Evolutionary conservation across 495 filamentous ascomycete genomes (phyloP).

Genomic region (Podospora pseudopauciseta): DNA sequence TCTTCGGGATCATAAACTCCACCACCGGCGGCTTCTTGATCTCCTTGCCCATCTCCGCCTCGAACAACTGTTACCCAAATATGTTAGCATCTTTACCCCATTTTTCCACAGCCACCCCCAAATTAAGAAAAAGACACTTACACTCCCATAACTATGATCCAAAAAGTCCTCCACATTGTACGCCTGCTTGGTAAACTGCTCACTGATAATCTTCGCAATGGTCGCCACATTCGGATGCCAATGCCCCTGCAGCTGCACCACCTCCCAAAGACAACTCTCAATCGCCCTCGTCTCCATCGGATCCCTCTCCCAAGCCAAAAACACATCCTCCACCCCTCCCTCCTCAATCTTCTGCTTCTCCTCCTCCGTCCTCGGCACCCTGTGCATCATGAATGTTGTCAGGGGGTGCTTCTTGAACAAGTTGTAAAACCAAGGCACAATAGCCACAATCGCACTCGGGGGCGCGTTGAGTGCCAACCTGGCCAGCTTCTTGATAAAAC

Average conservation of each 20-base stretch:
- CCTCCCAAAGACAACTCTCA: constrained; percentile 92
- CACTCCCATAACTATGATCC: constrained; percentile 86
- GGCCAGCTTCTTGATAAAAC: constrained; percentile 90
- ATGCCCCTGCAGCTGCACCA: constrained; percentile 82
- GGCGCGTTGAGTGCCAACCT: constrained; percentile 79
- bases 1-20: constrained; percentile 91
- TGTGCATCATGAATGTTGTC: constrained; percentile 93
- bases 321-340: constrained; percentile 75
- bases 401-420: constrained; percentile 84
- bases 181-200: constrained; percentile 94
- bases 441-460: constrained; percentile 78
- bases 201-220: constrained; percentile 86
- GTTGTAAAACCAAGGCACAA: constrained; percentile 94
- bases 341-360: constrained; percentile 54
- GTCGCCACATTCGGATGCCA: constrained; percentile 97
- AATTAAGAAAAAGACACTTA: constrained; percentile 42
- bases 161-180: constrained; percentile 95
- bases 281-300: constrained; percentile 83
- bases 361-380: constrained; percentile 58
- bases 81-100: constrained; percentile 25
- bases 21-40: constrained; percentile 82
- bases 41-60: constrained; percentile 74
- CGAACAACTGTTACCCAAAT: constrained; percentile 57
- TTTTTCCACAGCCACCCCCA: not conserved
- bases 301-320: constrained; percentile 67